Conservation (phyloP, 441 rosid species). For the Populus trichocarpa region DNA sequence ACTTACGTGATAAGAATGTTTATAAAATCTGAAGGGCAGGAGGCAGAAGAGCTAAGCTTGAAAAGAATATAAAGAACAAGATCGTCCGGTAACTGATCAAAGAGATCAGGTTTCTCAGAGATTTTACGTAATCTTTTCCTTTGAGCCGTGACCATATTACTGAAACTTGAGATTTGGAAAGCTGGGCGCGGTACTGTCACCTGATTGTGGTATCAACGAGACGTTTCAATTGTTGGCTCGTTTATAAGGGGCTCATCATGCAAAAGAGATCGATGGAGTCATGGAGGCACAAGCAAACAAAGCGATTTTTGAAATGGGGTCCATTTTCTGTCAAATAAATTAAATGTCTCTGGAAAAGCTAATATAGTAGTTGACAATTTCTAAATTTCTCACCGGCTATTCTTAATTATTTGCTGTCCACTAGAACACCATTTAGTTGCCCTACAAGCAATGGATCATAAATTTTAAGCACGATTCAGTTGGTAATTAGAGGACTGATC, state of each 20-base stretch:
- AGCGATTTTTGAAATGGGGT: neutral
- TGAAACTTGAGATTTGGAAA: neutral
- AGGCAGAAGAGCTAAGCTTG: conserved; percentile 57
- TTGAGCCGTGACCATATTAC: conserved; percentile 9
- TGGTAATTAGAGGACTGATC: neutral
- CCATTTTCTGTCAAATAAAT: neutral
- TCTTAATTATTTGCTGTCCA: neutral
- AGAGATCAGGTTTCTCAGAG: conserved; percentile 27
- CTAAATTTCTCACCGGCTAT: neutral
- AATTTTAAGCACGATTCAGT: neutral
- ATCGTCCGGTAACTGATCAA: conserved; percentile 72
- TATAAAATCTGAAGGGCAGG: conserved; percentile 63
- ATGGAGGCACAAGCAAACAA: neutral
- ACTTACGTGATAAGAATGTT: conserved; percentile 55
- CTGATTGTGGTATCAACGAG: neutral
- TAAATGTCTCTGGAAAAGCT: neutral
- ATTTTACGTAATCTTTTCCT: conserved; percentile 26
- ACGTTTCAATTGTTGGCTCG: neutral
- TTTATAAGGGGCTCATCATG: neutral
- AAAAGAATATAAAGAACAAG: conserved; percentile 53
- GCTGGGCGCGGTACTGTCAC: neutral
- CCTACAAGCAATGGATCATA: neutral
- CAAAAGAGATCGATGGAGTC: neutral
- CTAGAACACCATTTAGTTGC: neutral
- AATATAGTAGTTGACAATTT: too few relatives aligned